Evolutionary conservation across 1,284 basidiomycete species (phyloP).

Genomic region (Ceratobasidium sp.): DNA sequence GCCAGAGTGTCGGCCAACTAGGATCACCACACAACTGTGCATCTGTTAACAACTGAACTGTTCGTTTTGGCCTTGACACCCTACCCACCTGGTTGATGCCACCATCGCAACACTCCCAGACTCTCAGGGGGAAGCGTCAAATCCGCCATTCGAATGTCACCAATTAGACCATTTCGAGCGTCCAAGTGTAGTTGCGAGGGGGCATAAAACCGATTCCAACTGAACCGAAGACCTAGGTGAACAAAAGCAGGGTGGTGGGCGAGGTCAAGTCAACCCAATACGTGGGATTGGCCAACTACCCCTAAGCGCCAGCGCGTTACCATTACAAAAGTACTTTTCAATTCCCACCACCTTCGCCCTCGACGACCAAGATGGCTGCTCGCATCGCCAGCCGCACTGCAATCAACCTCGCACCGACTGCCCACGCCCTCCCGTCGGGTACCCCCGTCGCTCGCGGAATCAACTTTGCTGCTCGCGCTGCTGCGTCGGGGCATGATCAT

Average conservation of each 20-base stretch:
- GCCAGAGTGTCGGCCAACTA: neutral
- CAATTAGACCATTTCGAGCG: neutral
- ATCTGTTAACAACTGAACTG: neutral
- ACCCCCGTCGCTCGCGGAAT: slow-evolving; percentile 74
- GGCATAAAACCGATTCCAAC: neutral
- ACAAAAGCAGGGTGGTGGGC: slow-evolving; percentile 31
- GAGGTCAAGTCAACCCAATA: slow-evolving; percentile 37
- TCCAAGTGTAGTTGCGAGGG: neutral
- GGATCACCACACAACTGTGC: neutral
- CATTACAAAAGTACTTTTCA: slow-evolving; percentile 31
- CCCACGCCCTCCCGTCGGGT: slow-evolving; percentile 78
- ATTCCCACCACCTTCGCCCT: slow-evolving; percentile 36
- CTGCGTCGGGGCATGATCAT: slow-evolving; percentile 68
- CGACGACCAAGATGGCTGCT: slow-evolving; percentile 31
- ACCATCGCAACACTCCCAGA: neutral
- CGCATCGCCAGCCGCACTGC: slow-evolving; percentile 58
- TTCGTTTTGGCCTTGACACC: neutral
- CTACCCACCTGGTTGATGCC: neutral
- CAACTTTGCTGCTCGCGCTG: slow-evolving; percentile 73
- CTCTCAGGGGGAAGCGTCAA: neutral
- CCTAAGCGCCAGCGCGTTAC: slow-evolving; percentile 25
- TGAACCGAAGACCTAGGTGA: neutral
- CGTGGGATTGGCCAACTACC: slow-evolving; percentile 35
- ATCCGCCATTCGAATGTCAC: no score
- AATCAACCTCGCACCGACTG: slow-evolving; percentile 83